phyloP scores from a whole-genome alignment of 2,329 filamentous ascomycete species.

The Plenodomus biglobosus region DNA sequence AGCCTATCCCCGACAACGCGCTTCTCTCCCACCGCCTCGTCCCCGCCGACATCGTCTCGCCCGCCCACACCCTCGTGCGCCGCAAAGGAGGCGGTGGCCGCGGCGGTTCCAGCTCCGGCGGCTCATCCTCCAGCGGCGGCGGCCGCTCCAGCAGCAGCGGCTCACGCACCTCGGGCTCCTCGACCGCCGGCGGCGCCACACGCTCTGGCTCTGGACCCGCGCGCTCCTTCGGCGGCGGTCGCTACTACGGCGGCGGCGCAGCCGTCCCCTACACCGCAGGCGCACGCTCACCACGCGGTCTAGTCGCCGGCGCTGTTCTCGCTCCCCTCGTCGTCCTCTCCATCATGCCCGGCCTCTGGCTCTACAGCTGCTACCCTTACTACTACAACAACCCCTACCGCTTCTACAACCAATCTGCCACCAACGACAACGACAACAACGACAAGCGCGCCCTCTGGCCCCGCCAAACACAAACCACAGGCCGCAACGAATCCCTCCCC shows the following conservation, averaged over 20 bases:
- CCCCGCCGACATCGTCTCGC: constrained; percentile 26
- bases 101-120: constrained; percentile 21
- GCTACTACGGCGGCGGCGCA: constrained; percentile 65
- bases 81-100: constrained; percentile 44
- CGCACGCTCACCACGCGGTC: constrained; percentile 49
- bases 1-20: constrained; percentile 31
- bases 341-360: constrained; percentile 67
- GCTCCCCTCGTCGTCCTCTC: constrained; percentile 50
- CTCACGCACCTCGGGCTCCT: constrained; percentile 26
- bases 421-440: constrained; percentile 40
- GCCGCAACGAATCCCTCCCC: constrained; percentile 60
- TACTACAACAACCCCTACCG: constrained; percentile 60
- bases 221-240: constrained; percentile 62
- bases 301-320: constrained; percentile 55
- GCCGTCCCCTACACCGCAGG: constrained; percentile 63
- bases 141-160: constrained; percentile 17
- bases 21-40: constrained; percentile 20
- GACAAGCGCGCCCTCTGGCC: constrained; percentile 4
- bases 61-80: constrained; percentile 39
- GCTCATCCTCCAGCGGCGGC: constrained; percentile 10
- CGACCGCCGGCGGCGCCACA: constrained; percentile 49
- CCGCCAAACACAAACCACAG: constrained; percentile 14
- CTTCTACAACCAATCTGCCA: constrained; percentile 50
- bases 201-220: constrained; percentile 59
- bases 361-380: constrained; percentile 64